Percentiles rank a stretch among this genome's conserved stretches.
Conservation (phyloP, 768 basidiomycete genomes). For the Mycena vulgaris region DNA sequence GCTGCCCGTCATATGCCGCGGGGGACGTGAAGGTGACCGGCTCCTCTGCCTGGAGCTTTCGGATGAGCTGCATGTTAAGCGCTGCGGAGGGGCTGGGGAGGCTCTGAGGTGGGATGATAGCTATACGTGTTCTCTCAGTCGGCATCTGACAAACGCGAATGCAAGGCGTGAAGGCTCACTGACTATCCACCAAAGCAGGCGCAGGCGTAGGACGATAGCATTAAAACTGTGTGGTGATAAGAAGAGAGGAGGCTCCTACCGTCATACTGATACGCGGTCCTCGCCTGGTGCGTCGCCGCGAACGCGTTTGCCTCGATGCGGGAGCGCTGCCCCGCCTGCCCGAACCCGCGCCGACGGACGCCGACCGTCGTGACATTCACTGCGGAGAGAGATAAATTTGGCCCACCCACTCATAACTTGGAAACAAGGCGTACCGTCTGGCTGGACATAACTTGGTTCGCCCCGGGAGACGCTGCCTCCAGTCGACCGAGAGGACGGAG, state of each 20-base stretch:
- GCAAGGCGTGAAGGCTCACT: background rate
- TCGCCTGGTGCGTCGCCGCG: constrained; percentile 60
- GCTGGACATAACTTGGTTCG: background rate
- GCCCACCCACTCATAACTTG: background rate
- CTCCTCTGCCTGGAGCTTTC: constrained; percentile 58
- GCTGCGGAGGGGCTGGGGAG: constrained; percentile 53
- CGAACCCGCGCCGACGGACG: constrained; percentile 72
- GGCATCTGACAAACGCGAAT: background rate
- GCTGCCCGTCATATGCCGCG: constrained; percentile 72
- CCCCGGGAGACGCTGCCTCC: too few relatives aligned
- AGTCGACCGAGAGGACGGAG: too few relatives aligned
- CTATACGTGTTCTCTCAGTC: background rate
- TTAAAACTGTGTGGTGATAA: too few relatives aligned
- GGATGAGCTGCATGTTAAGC: constrained; percentile 65
- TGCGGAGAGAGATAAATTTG: background rate
- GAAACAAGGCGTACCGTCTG: background rate
- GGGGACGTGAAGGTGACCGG: constrained; percentile 60
- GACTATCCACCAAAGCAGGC: background rate
- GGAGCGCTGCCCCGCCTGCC: constrained; percentile 62
- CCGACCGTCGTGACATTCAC: constrained; percentile 63
- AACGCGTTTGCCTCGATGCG: constrained; percentile 66
- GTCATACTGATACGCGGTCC: constrained; percentile 80
- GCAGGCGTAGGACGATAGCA: too few relatives aligned
- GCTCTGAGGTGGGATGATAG: constrained; percentile 59
- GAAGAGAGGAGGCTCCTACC: constrained; percentile 57